phyloP scores from a whole-genome alignment of 371 early-diverging fungal genomes.

The Apophysomyces sp. region DNA sequence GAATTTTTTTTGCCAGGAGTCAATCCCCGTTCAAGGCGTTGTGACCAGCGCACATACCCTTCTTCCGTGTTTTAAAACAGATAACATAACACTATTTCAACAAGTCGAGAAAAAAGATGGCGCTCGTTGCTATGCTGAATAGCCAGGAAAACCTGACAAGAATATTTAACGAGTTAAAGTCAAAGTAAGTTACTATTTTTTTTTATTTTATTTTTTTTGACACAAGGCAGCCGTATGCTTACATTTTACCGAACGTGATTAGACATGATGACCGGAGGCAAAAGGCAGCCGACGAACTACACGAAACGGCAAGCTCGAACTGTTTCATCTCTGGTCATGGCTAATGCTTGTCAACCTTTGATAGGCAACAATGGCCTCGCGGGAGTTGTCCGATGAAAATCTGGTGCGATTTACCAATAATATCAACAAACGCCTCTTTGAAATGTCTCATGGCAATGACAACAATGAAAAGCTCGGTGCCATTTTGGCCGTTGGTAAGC shows the following conservation, averaged over 20 bases:
- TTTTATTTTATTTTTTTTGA: too few species aligned
- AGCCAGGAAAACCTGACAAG: conserved; percentile 49
- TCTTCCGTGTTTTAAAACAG: not conserved
- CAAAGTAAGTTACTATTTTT: conserved; percentile 46
- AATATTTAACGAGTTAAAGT: conserved; percentile 50
- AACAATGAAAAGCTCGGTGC: conserved; percentile 74
- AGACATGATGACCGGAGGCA: conserved; percentile 57
- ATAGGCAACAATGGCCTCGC: conserved; percentile 61
- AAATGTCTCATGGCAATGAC: conserved; percentile 68
- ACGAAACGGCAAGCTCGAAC: conserved; percentile 41
- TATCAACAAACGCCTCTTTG: conserved; percentile 73
- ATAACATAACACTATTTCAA: not conserved
- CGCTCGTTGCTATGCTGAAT: conserved; percentile 44
- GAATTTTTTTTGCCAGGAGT: not conserved
- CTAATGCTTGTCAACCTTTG: not conserved
- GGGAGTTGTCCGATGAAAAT: conserved; percentile 69
- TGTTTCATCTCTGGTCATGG: not conserved
- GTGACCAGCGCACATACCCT: conserved; percentile 3
- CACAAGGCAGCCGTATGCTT: not conserved
- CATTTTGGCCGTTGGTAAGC: conserved; percentile 70
- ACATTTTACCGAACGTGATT: not conserved
- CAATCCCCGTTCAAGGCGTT: conserved; percentile 1
- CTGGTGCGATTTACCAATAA: conserved; percentile 72
- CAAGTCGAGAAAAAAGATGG: conserved; percentile 21
- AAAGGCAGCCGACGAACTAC: conserved; percentile 61